Conservation (phyloP, 805 yeast genomes). For the Teunomyces kruisii region DNA sequence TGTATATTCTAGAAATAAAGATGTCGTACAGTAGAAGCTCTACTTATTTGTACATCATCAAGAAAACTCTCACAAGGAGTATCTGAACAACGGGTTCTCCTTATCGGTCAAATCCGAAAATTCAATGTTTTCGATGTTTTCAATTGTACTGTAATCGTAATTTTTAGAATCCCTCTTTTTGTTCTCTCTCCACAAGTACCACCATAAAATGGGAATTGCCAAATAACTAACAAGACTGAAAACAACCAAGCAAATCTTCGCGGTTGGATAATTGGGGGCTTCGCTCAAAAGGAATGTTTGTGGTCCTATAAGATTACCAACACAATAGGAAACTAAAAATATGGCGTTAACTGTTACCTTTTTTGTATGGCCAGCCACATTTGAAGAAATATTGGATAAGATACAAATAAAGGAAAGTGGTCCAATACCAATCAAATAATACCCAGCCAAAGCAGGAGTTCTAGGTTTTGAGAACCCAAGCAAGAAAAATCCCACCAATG, state of each 20-base stretch:
- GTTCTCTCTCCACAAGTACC: constrained; percentile 34
- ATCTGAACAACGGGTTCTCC: constrained; percentile 56
- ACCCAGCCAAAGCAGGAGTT: constrained; percentile 24
- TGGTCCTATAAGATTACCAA: constrained; percentile 58
- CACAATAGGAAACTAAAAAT: constrained; percentile 49
- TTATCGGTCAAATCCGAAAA: constrained; percentile 54
- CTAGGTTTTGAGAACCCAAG: constrained; percentile 40
- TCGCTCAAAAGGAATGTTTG: constrained; percentile 45
- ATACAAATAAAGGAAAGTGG: constrained; percentile 30
- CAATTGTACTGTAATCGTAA: constrained; percentile 18
- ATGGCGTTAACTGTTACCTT: constrained; percentile 48
- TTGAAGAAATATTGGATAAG: constrained; percentile 42
- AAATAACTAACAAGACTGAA: constrained; percentile 27
- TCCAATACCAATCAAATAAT: constrained; percentile 31
- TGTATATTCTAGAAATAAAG: no score
- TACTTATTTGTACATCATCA: no score
- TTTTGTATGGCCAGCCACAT: constrained; percentile 59
- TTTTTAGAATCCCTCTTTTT: constrained; percentile 32
- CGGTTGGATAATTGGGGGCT: constrained; percentile 45
- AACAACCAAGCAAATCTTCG: constrained; percentile 40
- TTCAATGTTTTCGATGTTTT: constrained; percentile 40
- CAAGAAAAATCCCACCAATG: constrained; percentile 31
- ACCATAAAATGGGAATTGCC: constrained; percentile 23
- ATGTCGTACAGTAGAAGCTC: no score
- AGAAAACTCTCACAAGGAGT: constrained; percentile 19